Evolutionary conservation across 108 stramenopile species (phyloP).

Genomic region (Skeletonema potamos): DNA sequence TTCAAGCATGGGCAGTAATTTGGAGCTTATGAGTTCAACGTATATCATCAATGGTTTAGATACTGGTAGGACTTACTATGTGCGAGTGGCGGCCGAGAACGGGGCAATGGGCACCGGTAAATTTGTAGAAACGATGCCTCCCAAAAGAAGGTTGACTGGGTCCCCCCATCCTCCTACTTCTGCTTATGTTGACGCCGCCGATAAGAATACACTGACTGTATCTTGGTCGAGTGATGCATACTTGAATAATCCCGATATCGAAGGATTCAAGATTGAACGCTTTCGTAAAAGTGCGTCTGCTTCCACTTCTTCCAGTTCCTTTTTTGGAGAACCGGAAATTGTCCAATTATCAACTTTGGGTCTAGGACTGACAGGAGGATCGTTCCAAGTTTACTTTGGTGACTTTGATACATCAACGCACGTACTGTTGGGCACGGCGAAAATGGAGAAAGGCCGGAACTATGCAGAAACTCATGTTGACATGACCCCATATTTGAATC

Average conservation of each 20-base stretch:
- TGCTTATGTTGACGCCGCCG: conserved; percentile 30
- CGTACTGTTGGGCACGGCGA: conserved; percentile 46
- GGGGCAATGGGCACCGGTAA: conserved; percentile 44
- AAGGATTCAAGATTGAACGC: conserved; percentile 46
- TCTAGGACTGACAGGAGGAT: conserved; percentile 41
- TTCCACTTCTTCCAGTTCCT: conserved; percentile 30
- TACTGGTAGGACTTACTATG: conserved; percentile 54
- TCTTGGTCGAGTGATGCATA: conserved; percentile 46
- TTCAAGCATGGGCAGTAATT: conserved; percentile 16
- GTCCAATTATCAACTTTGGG: conserved; percentile 41
- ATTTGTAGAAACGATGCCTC: conserved; percentile 32
- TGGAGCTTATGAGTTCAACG: conserved; percentile 40
- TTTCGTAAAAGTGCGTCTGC: conserved; percentile 35
- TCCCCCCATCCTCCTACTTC: conserved; percentile 36
- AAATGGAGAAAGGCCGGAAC: conserved; percentile 21
- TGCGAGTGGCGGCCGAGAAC: conserved; percentile 72
- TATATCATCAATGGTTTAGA: conserved; percentile 43
- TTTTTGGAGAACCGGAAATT: conserved; percentile 42
- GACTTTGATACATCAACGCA: conserved; percentile 32
- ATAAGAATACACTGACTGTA: conserved; percentile 27
- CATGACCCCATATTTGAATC: conserved; percentile 38
- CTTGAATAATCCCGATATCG: conserved; percentile 27
- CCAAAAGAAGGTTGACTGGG: conserved; percentile 32
- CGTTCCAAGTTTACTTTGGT: conserved; percentile 47
- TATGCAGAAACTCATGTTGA: conserved; percentile 46